These are phyloP conservation scores for Peronospora tabacina DNA, from an alignment of 352 stramenopile species.

Conservation along the genomic window DNA sequence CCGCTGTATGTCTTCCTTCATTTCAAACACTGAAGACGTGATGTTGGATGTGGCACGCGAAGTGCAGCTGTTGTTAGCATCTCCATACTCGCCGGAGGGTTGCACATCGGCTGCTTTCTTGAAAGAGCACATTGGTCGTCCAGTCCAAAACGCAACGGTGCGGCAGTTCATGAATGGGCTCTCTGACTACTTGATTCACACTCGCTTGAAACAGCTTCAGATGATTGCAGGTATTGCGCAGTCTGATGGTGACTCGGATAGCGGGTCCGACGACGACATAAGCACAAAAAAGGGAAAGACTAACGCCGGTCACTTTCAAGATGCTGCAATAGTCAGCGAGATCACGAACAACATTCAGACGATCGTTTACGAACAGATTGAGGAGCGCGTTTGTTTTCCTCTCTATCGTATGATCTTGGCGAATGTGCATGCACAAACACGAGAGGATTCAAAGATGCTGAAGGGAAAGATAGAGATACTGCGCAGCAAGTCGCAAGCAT, in stretches of 20 bases:
- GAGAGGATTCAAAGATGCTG: slow-evolving; percentile 62
- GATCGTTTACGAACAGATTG: slow-evolving; percentile 79
- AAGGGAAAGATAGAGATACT: slow-evolving; percentile 80
- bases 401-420: slow-evolving; percentile 62
- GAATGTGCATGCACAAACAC: slow-evolving; percentile 50
- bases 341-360: slow-evolving; percentile 56
- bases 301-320: slow-evolving; percentile 5
- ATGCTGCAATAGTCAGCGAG: slow-evolving; percentile 31
- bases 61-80: slow-evolving; percentile 75
- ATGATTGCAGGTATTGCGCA: slow-evolving; percentile 46
- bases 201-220: slow-evolving; percentile 66
- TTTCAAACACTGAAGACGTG: slow-evolving; percentile 68
- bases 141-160: slow-evolving; percentile 44
- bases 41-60: slow-evolving; percentile 67
- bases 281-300: slow-evolving; percentile 5
- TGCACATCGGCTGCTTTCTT: slow-evolving; percentile 66
- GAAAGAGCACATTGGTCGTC: slow-evolving; percentile 48
- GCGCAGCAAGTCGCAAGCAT: slow-evolving; percentile 66
- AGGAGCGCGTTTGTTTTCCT: slow-evolving; percentile 78
- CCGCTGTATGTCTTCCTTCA: slow-evolving; percentile 72
- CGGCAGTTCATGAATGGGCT: slow-evolving; percentile 73
- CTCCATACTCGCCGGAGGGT: slow-evolving; percentile 77
- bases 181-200: slow-evolving; percentile 76
- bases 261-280: slow-evolving; percentile 28
- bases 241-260: slow-evolving; percentile 21